Base-by-base conservation (phyloP, 2,329 filamentous ascomycete species). In the Grosmannia huntii region DNA sequence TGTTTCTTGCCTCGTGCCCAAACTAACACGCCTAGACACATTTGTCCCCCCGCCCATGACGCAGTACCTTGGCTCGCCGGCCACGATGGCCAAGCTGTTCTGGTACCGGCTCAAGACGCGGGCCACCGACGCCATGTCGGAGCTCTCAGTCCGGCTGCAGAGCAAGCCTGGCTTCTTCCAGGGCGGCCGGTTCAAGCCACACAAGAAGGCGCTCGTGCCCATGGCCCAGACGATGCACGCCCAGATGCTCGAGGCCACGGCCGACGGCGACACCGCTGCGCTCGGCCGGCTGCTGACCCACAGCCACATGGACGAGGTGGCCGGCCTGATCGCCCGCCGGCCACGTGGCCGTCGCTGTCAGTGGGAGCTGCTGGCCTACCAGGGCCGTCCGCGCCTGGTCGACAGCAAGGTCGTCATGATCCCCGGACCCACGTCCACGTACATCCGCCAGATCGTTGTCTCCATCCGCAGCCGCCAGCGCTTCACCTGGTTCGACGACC, bases 221-320 rank as follows among this genome's bases (percentile, higher is more conserved):
- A 75, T 76, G 1, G 85, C 83, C 36, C 76, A 80, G 64, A 75
- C 73, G 23, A 72, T 87, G 65, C 84, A 89, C 68, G 71, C 73
- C 56, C 71, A 79, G 62, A 80, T 88, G 75, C 81, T 83, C 64
- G 75, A 76, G 59, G 80, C 80, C 5, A 78, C 86, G 55, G 85
- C 85, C 7, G 69, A 70, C 2, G 82, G 81, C 60, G 80, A 86
- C 70, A 71, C 73, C 62, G 63, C 66, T 2, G 71, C 75, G 5
- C 71, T 87, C 28, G 69, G 74, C 52, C 68, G 69, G 31, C 69
- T 86, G 53, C 87, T 84, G 71, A 70, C 59, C 10, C 46, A 76
- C 25, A 74, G 76, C 27, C 74, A 87, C 51, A 73, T 72, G 62
- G 67, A 73, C 51, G 74, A 74, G 55, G 76, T 89, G 62, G 66